Conservation (phyloP, 768 basidiomycete genomes). For the Mycena belliarum region DNA sequence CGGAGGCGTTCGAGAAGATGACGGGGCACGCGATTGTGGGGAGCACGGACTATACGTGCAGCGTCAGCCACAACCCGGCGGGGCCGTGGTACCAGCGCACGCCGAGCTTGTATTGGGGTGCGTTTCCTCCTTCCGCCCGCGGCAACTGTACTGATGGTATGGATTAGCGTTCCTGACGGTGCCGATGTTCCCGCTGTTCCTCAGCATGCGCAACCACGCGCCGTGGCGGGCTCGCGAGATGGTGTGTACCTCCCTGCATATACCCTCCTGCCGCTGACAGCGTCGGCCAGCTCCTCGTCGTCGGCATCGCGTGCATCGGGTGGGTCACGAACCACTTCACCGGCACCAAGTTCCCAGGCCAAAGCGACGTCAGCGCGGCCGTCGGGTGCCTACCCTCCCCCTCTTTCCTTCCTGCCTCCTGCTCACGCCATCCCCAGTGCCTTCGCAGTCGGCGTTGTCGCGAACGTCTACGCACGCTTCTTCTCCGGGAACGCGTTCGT, state of each 20-base stretch:
- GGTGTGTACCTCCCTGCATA: slow-evolving; percentile 34
- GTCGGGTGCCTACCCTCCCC: slow-evolving; percentile 51
- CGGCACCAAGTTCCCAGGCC: slow-evolving; percentile 57
- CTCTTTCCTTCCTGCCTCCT: background rate
- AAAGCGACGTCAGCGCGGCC: slow-evolving; percentile 77
- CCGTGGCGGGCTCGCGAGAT: slow-evolving; percentile 59
- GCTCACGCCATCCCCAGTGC: slow-evolving; percentile 45
- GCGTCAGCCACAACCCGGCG: slow-evolving; percentile 49
- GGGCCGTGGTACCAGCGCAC: slow-evolving; percentile 77
- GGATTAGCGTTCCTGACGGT: slow-evolving; percentile 65
- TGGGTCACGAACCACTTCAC: slow-evolving; percentile 83
- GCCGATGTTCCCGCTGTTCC: slow-evolving; percentile 65
- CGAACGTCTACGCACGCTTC: slow-evolving; percentile 77
- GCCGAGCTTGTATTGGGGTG: slow-evolving; percentile 74
- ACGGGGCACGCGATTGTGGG: slow-evolving; percentile 47
- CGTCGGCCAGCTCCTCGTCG: slow-evolving; percentile 42
- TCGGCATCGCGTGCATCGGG: slow-evolving; percentile 65
- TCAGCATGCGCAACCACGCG: slow-evolving; percentile 67
- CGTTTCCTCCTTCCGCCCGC: slow-evolving; percentile 23
- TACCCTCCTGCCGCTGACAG: background rate
- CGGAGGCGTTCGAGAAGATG: slow-evolving; percentile 63
- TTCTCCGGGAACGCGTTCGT: slow-evolving; percentile 77
- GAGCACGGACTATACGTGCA: slow-evolving; percentile 62
- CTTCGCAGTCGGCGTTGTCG: slow-evolving; percentile 77
- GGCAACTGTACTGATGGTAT: background rate